A percentile compares a stretch with the other conserved stretches of the same genome.
These are phyloP conservation scores for Larix kaempferi DNA, from an alignment of 75 land plant species.

Conservation along the genomic window DNA sequence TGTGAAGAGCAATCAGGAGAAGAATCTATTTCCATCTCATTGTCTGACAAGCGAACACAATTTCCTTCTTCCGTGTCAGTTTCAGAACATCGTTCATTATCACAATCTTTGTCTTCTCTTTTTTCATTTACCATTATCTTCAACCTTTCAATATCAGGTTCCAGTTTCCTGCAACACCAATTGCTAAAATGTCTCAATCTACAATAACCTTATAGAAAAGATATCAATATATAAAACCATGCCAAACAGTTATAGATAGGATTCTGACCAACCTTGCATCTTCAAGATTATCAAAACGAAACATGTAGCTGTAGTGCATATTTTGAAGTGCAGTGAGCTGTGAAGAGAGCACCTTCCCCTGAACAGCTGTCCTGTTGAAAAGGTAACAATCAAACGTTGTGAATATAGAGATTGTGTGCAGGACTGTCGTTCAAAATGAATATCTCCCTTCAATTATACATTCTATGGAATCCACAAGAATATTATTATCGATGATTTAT, in stretches of 20 bases:
- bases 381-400: background rate
- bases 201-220: background rate
- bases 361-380: conserved; percentile 61
- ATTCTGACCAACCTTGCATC: conserved; percentile 70
- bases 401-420: background rate
- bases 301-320: conserved; percentile 92
- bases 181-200: background rate
- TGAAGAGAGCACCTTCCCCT: conserved; percentile 54
- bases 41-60: conserved; percentile 11
- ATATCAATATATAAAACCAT: background rate
- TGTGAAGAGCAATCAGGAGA: conserved; percentile 1
- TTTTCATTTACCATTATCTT: conserved; percentile 31
- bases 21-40: conserved; percentile 11
- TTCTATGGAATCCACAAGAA: background rate
- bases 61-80: conserved; percentile 60
- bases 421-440: background rate
- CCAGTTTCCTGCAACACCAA: conserved; percentile 51
- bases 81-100: conserved; percentile 69
- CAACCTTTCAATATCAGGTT: conserved; percentile 45
- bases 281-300: conserved; percentile 73
- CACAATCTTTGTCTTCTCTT: conserved; percentile 17
- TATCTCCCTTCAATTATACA: background rate
- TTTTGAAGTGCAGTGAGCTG: conserved; percentile 83
- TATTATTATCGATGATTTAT: background rate
- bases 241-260: background rate